Evolutionary conservation across 2,329 filamentous ascomycete species (phyloP).

Genomic region (Pseudocercospora ulei): DNA sequence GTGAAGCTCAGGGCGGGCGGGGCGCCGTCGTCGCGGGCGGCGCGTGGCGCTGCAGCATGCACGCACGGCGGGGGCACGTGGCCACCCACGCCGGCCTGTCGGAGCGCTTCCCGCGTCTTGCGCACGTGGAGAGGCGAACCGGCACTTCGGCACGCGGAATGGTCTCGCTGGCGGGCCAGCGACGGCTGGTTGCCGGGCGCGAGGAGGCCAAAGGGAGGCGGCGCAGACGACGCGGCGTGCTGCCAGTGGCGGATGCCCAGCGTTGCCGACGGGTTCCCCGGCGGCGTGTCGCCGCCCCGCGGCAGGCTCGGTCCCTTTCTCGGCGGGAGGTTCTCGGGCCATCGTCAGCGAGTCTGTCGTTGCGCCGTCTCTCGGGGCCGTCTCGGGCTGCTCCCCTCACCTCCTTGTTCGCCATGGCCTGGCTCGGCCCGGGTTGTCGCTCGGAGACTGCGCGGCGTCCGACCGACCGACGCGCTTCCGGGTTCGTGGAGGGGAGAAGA

Average conservation of each 20-base stretch:
- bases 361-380: no score
- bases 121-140: slow-evolving; percentile 32
- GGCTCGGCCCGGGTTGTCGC: slow-evolving; percentile 2
- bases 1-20: slow-evolving; percentile 15
- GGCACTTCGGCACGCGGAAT: slow-evolving; percentile 28
- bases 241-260: slow-evolving; percentile 23
- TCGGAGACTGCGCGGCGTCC: slow-evolving; percentile 6
- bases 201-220: slow-evolving; percentile 20
- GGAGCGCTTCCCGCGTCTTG: slow-evolving; percentile 34
- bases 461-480: no score
- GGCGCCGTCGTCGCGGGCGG: neutral
- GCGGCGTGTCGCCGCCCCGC: slow-evolving; percentile 17
- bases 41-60: slow-evolving; percentile 10
- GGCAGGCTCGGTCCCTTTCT: slow-evolving; percentile 9
- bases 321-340: slow-evolving; percentile 24
- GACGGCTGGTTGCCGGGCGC: slow-evolving; percentile 30
- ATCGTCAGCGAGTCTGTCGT: slow-evolving; percentile 6
- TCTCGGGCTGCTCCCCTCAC: slow-evolving; percentile 14
- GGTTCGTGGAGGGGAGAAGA: no score
- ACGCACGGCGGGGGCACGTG: slow-evolving; percentile 27
- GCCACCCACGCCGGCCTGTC: slow-evolving; percentile 19
- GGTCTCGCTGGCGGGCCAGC: slow-evolving; percentile 29
- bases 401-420: slow-evolving; percentile 30
- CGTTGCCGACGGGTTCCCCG: slow-evolving; percentile 13
- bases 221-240: slow-evolving; percentile 14